Evolutionary conservation across 108 stramenopile species (phyloP), one percentile per base, ranked within the genome.

Genomic region (Skeletonema grethae): DNA sequence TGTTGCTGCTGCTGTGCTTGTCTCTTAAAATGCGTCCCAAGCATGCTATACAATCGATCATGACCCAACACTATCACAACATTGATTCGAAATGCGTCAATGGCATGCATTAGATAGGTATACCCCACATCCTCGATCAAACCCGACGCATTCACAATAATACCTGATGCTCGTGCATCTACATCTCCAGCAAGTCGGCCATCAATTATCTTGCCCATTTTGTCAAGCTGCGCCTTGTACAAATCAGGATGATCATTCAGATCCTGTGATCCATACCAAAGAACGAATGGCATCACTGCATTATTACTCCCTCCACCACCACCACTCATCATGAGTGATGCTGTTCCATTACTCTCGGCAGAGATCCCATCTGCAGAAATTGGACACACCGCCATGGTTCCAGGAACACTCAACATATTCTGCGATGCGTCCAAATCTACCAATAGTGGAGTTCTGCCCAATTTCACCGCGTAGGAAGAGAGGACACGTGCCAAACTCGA

Each of bases 1-100:
- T 63, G 70, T 34, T 66, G 62, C 41, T 63, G 70, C 60, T 73
- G 60, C 31, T 61, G 62, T 45, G 68, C 24, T 29, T 61, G 25
- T 58, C 87, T 87, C 62, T 87, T 84, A 53, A 88, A 86, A 56
- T 89, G 77, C 35, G 73, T 88, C 25, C 78, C 82, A 41, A 95
- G 36, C 86, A 92, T 90, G 67, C 86, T 88, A 78, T 96, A 96
- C 57, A 96, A 61, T 69, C 91, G 85, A 86, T 96, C 95, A 69
- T 96, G 92, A 10, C 95, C 95, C 71, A 96, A 24, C 1, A 96
- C 85, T 50, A 96, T 63, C 18, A 96, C 79, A 24, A 93, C 88
- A 39, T 86, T 79, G 13, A 96, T 93, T 15, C 81, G 67, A 18
- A 96, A 67, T 18, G 88, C 80, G 15, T 88, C 69, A 11, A 92